Evolutionary conservation across 805 yeast genomes (phyloP).

Genomic region (Pachysolen tannophilus): DNA sequence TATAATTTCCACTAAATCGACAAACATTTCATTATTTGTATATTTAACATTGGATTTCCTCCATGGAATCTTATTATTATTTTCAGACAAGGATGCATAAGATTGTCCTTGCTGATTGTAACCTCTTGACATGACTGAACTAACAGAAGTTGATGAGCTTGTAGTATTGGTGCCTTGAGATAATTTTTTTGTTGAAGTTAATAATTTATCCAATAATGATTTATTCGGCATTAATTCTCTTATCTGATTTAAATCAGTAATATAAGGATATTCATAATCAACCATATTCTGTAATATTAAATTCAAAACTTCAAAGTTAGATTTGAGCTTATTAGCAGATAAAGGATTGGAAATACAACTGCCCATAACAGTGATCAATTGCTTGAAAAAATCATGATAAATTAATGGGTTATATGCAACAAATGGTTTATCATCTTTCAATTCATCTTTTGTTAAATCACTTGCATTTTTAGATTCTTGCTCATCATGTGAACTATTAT

Average conservation of each 20-base stretch:
- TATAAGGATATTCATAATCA: conserved; percentile 68
- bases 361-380: conserved; percentile 29
- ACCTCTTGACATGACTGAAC: conserved; percentile 1
- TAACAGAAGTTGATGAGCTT: conserved; percentile 4
- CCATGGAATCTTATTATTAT: conserved; percentile 58
- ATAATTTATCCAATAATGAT: conserved; percentile 43
- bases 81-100: conserved; percentile 14
- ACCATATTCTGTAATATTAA: conserved; percentile 70
- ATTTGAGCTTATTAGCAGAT: conserved; percentile 48
- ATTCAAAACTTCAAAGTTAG: conserved; percentile 64
- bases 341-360: conserved; percentile 43
- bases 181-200: conserved; percentile 30
- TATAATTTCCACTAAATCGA: conserved; percentile 68
- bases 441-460: not conserved
- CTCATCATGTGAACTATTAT: not conserved
- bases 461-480: not conserved
- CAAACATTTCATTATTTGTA: conserved; percentile 76
- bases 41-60: conserved; percentile 62
- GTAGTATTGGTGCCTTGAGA: conserved; percentile 25
- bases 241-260: conserved; percentile 64
- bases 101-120: not conserved
- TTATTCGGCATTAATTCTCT: conserved; percentile 63
- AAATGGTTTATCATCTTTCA: not conserved
- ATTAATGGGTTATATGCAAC: conserved; percentile 31
- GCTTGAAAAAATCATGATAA: conserved; percentile 32